phyloP scores from a whole-genome alignment of 208 protist genomes.

The Plasmodiophora brassicae region DNA sequence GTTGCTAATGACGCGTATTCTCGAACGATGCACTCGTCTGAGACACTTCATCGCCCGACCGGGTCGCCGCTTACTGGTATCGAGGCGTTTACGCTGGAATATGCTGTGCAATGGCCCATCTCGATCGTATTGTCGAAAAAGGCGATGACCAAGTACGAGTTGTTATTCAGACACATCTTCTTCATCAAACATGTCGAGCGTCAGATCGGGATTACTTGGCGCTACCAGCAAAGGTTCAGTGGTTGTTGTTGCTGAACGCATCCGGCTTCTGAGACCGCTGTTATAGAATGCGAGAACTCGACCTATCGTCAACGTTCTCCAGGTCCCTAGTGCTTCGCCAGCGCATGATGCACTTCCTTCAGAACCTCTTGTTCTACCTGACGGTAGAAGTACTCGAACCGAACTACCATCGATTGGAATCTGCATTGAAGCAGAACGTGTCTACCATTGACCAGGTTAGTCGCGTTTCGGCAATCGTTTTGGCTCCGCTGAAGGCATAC shows the following conservation, averaged over 20 bases:
- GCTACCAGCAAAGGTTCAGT: slow-evolving; percentile 43
- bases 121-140: slow-evolving; percentile 62
- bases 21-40: neutral
- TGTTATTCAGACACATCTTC: slow-evolving; percentile 70
- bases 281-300: neutral
- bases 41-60: neutral
- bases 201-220: slow-evolving; percentile 53
- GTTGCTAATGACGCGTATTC: neutral
- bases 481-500: too few species aligned
- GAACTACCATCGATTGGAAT: slow-evolving; percentile 53
- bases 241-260: neutral
- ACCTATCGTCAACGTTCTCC: neutral
- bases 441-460: neutral
- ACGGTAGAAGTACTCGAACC: slow-evolving; percentile 62
- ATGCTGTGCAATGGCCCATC: slow-evolving; percentile 61
- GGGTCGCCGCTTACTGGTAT: neutral
- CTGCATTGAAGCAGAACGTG: neutral
- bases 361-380: slow-evolving; percentile 67
- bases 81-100: slow-evolving; percentile 42
- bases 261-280: neutral
- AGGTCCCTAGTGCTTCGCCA: slow-evolving; percentile 49
- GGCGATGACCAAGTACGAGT: slow-evolving; percentile 65
- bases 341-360: slow-evolving; percentile 69
- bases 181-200: slow-evolving; percentile 65
- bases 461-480: too few species aligned